A percentile compares a stretch with the other conserved stretches of the same genome.
These are phyloP conservation scores for Pseudogymnoascus sp. DNA, from an alignment of 2,329 filamentous ascomycete species.

Conservation along the genomic window DNA sequence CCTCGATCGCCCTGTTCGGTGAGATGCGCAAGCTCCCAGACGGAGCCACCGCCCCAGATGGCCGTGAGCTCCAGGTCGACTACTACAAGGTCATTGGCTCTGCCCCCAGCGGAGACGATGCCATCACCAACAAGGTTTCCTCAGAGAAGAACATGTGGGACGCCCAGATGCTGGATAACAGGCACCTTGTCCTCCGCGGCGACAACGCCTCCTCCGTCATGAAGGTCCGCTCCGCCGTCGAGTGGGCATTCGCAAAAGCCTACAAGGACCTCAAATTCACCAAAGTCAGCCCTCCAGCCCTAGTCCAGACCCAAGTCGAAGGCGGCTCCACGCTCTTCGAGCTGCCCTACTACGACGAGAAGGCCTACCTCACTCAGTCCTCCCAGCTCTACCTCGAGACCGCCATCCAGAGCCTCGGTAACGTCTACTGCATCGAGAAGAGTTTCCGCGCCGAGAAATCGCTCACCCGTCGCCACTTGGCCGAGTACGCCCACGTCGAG, in stretches of 20 bases:
- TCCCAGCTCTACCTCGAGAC: constrained; percentile 98
- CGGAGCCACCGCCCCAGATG: constrained; percentile 58
- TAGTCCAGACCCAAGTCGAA: constrained; percentile 72
- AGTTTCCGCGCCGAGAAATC: constrained; percentile 98
- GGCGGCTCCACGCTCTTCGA: constrained; percentile 86
- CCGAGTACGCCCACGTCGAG: constrained; percentile 96
- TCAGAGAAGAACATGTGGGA: constrained; percentile 53
- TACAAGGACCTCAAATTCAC: constrained; percentile 56
- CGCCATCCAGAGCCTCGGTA: constrained; percentile 77
- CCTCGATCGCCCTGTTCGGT: constrained; percentile 58
- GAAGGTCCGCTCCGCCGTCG: constrained; percentile 60
- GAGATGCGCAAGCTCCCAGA: constrained; percentile 59
- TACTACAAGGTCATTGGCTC: constrained; percentile 61
- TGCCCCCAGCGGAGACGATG: constrained; percentile 63
- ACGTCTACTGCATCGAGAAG: constrained; percentile 97
- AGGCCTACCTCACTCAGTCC: constrained; percentile 90
- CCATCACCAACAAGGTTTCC: constrained; percentile 64
- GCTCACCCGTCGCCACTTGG: constrained; percentile 84
- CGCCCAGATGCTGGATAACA: constrained; percentile 46
- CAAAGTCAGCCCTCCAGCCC: constrained; percentile 65
- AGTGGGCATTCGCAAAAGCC: constrained; percentile 57
- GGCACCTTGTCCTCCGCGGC: constrained; percentile 62
- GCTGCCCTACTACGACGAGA: constrained; percentile 81
- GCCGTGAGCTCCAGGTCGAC: constrained; percentile 64
- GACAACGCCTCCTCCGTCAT: constrained; percentile 60